Conservation (phyloP, 129 eudicot species). For the Apium graveolens region DNA sequence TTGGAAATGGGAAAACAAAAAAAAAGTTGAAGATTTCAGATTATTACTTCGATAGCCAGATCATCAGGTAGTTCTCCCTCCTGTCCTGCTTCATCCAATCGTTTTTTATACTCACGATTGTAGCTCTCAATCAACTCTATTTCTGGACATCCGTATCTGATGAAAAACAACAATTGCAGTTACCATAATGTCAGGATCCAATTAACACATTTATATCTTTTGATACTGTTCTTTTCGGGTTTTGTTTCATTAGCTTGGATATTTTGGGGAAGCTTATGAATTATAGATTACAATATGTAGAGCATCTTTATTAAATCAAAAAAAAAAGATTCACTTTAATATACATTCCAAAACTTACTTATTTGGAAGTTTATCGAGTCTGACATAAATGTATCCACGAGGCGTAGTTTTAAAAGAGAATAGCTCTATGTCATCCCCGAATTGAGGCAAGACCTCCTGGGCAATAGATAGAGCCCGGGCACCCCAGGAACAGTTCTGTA, state of each 20-base stretch:
- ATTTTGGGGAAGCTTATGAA: neutral
- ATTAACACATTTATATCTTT: neutral
- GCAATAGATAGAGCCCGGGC: conserved; percentile 61
- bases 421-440: conserved; percentile 66
- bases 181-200: neutral
- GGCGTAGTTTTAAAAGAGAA: conserved; percentile 76
- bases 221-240: neutral
- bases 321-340: neutral
- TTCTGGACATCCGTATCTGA: conserved; percentile 78
- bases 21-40: neutral
- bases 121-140: conserved; percentile 62
- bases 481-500: conserved; percentile 77
- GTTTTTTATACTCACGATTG: conserved; percentile 56
- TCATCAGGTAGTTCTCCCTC: conserved; percentile 66
- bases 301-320: neutral
- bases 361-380: conserved; percentile 68
- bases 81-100: conserved; percentile 62
- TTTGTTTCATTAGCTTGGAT: neutral
- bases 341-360: conserved; percentile 41
- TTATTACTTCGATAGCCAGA: conserved; percentile 77
- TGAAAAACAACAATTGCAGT: conserved; percentile 11
- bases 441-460: conserved; percentile 49
- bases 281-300: neutral
- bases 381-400: conserved; percentile 72
- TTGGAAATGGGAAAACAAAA: neutral